phyloP scores from a whole-genome alignment of 306 rosid species.

The Malus fusca region DNA sequence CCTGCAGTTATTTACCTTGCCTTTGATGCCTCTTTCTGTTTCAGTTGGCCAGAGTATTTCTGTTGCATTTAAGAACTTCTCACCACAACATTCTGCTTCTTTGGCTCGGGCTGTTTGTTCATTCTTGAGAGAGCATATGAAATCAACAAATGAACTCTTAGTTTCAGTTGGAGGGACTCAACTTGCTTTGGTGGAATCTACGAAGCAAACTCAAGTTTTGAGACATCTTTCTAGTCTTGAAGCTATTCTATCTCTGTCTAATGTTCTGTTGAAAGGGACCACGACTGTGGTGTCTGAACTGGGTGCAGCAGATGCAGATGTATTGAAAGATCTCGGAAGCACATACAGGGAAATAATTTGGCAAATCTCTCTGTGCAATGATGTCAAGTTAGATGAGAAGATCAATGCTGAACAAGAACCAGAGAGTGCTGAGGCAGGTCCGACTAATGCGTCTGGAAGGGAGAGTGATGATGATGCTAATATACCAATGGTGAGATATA shows the following conservation, averaged over 20 bases:
- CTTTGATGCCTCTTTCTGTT: slow-evolving; percentile 71
- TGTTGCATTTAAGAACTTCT: slow-evolving; percentile 86
- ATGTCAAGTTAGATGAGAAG: slow-evolving; percentile 73
- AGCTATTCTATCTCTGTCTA: slow-evolving; percentile 67
- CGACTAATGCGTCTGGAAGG: slow-evolving; percentile 62
- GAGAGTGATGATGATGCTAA: slow-evolving; percentile 92
- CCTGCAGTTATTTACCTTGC: slow-evolving; percentile 71
- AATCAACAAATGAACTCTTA: slow-evolving; percentile 76
- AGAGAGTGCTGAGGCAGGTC: slow-evolving; percentile 59
- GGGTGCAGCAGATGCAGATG: slow-evolving; percentile 82
- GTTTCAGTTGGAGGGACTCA: slow-evolving; percentile 73
- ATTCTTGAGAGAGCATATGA: slow-evolving; percentile 74
- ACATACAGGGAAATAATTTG: slow-evolving; percentile 81
- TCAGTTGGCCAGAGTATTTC: slow-evolving; percentile 85
- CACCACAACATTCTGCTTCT: slow-evolving; percentile 84
- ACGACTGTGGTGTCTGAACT: slow-evolving; percentile 76
- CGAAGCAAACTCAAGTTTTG: slow-evolving; percentile 60
- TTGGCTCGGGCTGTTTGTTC: slow-evolving; percentile 87
- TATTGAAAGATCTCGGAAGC: slow-evolving; percentile 79
- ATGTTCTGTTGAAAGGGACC: slow-evolving; percentile 81
- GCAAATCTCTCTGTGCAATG: slow-evolving; percentile 81
- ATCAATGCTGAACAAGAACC: slow-evolving; percentile 62
- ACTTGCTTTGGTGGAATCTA: slow-evolving; percentile 63
- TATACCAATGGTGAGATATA: slow-evolving; percentile 71
- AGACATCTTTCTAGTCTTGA: slow-evolving; percentile 80